Evolutionary conservation across 495 filamentous ascomycete genomes (phyloP).

Genomic region (Neurospora sublineolata): DNA sequence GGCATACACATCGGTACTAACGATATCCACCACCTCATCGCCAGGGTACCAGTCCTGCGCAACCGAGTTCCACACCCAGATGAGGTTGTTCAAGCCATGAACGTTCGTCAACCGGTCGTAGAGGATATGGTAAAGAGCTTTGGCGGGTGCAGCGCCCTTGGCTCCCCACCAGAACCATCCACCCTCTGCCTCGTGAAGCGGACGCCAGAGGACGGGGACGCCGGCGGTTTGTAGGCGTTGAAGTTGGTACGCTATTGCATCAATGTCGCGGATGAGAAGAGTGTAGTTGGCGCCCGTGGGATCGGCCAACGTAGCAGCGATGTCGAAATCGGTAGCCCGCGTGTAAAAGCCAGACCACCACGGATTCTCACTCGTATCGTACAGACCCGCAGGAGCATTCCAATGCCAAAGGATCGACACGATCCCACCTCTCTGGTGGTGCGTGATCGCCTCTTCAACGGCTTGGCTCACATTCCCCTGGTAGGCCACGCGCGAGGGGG

Average conservation of each 20-base stretch:
- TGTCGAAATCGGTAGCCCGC: conserved; percentile 32
- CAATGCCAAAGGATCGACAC: conserved; percentile 38
- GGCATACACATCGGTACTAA: conserved; percentile 26
- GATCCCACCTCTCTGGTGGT: conserved; percentile 30
- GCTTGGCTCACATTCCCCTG: conserved; percentile 25
- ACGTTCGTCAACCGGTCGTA: conserved; percentile 32
- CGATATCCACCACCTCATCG: conserved; percentile 29
- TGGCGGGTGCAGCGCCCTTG: conserved; percentile 32
- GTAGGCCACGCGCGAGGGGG: conserved; percentile 28
- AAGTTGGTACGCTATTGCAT: conserved; percentile 37
- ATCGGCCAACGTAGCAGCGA: conserved; percentile 24
- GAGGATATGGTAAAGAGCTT: conserved; percentile 28
- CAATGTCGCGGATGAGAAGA: conserved; percentile 36
- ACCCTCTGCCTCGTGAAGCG: conserved; percentile 40
- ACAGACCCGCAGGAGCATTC: conserved; percentile 26
- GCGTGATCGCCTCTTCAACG: conserved; percentile 35
- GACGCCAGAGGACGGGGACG: conserved; percentile 33
- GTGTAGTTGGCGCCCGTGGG: conserved; percentile 33
- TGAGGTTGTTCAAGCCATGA: conserved; percentile 33
- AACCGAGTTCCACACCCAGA: conserved; percentile 43
- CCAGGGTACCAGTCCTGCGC: conserved; percentile 35
- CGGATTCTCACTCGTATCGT: conserved; percentile 29
- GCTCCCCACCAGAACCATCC: conserved; percentile 45
- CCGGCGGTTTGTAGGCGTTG: conserved; percentile 27
- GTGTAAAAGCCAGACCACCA: conserved; percentile 42